Evolutionary conservation across 148 eudicot genomes (phyloP).

Genomic region (Spergularia marina): DNA sequence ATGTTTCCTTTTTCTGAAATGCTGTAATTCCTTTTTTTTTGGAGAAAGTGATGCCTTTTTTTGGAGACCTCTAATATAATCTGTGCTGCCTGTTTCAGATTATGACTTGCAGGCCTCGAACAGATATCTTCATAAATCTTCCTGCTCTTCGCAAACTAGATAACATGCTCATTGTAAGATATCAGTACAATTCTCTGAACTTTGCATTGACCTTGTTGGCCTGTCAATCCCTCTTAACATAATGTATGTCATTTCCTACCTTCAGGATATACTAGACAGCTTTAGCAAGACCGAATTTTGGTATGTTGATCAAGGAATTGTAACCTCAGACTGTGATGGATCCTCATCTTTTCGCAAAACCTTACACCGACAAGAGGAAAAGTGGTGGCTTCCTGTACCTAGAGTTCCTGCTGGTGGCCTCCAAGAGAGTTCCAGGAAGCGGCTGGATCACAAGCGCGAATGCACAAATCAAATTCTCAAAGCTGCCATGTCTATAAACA

Average conservation of each 20-base stretch:
- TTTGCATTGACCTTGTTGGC: background rate
- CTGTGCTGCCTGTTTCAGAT: slow-evolving; percentile 44
- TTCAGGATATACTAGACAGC: slow-evolving; percentile 78
- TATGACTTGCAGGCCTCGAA: slow-evolving; percentile 80
- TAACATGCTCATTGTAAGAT: slow-evolving; percentile 79
- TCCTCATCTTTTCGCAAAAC: slow-evolving; percentile 66
- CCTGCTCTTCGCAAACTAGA: slow-evolving; percentile 94
- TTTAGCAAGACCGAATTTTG: slow-evolving; percentile 81
- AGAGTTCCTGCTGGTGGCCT: slow-evolving; percentile 85
- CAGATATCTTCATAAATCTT: slow-evolving; percentile 76
- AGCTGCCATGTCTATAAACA: slow-evolving; percentile 86
- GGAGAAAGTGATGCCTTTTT: background rate
- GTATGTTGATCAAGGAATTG: slow-evolving; percentile 90
- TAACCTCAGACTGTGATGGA: slow-evolving; percentile 62
- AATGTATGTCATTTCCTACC: background rate
- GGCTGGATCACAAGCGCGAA: slow-evolving; percentile 80
- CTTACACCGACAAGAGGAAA: slow-evolving; percentile 75
- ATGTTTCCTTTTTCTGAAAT: background rate
- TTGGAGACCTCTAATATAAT: background rate
- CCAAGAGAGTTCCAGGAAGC: slow-evolving; percentile 56
- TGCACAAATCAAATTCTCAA: slow-evolving; percentile 81
- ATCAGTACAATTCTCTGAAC: background rate
- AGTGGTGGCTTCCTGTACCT: slow-evolving; percentile 99
- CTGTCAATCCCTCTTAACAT: background rate
- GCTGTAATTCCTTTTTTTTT: background rate